These are phyloP conservation scores for Lasiodiplodia theobromae DNA, from an alignment of 2,329 filamentous ascomycete species.

Conservation along the genomic window DNA sequence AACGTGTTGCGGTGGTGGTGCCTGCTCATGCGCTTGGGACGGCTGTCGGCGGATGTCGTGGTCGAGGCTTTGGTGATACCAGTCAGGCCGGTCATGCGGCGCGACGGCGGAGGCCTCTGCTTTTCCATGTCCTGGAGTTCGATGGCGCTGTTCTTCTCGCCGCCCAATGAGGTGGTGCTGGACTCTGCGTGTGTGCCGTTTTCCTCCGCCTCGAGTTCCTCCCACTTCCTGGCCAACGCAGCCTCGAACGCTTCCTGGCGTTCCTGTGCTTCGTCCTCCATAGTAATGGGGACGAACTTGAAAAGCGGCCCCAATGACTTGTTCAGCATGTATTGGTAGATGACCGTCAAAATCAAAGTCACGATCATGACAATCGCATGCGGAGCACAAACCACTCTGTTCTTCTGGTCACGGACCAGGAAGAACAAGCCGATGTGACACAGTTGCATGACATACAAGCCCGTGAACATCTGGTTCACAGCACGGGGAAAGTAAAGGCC, in stretches of 20 bases:
- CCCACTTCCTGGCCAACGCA: conserved; percentile 63
- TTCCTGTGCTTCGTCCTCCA: conserved; percentile 93
- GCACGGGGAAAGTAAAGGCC: conserved; percentile 90
- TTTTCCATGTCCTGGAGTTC: conserved; percentile 41
- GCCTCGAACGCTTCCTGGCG: conserved; percentile 86
- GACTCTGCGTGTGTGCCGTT: conserved; percentile 27
- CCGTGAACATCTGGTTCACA: conserved; percentile 94
- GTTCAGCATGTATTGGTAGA: conserved; percentile 85
- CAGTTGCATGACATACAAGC: conserved; percentile 92
- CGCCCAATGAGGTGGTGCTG: neutral
- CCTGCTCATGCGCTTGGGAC: conserved; percentile 35
- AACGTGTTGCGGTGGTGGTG: conserved; percentile 39
- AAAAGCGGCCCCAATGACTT: conserved; percentile 83
- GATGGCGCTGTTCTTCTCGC: conserved; percentile 36
- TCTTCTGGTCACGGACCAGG: conserved; percentile 67
- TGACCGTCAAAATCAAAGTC: conserved; percentile 70
- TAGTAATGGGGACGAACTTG: conserved; percentile 88
- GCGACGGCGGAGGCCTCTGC: neutral
- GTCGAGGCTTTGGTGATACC: conserved; percentile 1
- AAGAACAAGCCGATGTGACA: conserved; percentile 91
- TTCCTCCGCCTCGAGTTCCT: conserved; percentile 38
- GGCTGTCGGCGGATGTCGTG: neutral
- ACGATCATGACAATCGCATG: conserved; percentile 89
- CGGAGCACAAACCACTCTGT: conserved; percentile 66
- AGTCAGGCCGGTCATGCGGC: neutral